A percentile compares a stretch with the other conserved stretches of the same genome.
These are phyloP conservation scores for Mycena leptocephala DNA, from an alignment of 768 basidiomycete species.

Conservation along the genomic window DNA sequence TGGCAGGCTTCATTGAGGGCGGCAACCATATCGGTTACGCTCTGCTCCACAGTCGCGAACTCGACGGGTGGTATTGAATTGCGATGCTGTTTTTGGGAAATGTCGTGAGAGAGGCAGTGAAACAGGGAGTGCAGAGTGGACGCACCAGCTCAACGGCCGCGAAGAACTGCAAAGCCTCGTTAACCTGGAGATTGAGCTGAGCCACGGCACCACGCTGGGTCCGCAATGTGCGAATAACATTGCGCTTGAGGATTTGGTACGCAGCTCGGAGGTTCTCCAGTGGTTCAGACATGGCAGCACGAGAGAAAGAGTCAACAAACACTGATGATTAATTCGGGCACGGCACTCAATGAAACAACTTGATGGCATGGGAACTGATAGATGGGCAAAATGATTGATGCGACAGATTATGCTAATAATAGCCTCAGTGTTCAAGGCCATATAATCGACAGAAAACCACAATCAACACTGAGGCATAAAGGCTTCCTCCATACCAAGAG, in stretches of 20 bases:
- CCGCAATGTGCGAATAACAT: constrained; percentile 4
- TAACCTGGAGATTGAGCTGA: constrained; percentile 1
- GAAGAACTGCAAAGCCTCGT: background rate
- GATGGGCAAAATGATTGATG: too few species aligned
- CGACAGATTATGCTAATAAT: too few species aligned
- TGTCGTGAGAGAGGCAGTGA: background rate
- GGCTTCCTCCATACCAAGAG: too few species aligned
- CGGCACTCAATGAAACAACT: too few species aligned
- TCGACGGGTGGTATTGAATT: background rate
- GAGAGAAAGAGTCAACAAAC: too few species aligned
- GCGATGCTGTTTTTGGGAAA: background rate
- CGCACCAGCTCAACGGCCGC: background rate
- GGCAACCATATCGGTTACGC: background rate
- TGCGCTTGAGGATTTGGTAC: constrained; percentile 18
- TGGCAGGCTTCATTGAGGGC: background rate
- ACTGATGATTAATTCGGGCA: too few species aligned
- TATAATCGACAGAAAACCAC: too few species aligned
- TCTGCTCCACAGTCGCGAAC: background rate
- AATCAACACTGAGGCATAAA: too few species aligned
- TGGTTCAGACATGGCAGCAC: background rate
- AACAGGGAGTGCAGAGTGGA: background rate
- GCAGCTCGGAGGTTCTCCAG: constrained; percentile 6
- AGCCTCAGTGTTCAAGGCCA: too few species aligned
- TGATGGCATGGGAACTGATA: too few species aligned
- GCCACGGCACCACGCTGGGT: constrained; percentile 4